Evolutionary conservation across 2,329 filamentous ascomycete genomes (phyloP).

Genomic region (Leptodontidium sp.): DNA sequence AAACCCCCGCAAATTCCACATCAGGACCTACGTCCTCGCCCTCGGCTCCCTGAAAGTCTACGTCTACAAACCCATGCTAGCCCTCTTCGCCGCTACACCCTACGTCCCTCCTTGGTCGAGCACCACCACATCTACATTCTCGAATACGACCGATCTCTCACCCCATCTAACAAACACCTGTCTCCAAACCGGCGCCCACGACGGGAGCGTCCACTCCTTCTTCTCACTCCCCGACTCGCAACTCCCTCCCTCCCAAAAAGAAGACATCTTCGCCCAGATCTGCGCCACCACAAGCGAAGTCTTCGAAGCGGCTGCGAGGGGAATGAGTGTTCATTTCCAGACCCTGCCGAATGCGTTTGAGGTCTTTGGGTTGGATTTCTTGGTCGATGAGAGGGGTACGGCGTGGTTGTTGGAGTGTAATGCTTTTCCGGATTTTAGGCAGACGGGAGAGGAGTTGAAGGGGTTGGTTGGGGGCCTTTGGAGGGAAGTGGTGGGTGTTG

Average conservation of each 20-base stretch:
- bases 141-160: conserved; percentile 63
- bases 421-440: conserved; percentile 93
- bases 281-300: conserved; percentile 75
- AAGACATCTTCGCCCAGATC: conserved; percentile 76
- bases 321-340: conserved; percentile 92
- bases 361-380: conserved; percentile 88
- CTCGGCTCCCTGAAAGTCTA: conserved; percentile 80
- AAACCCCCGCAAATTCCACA: conserved; percentile 86
- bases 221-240: conserved; percentile 63
- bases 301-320: conserved; percentile 86
- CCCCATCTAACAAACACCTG: conserved; percentile 96
- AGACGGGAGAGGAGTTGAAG: conserved; percentile 81
- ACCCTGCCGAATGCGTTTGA: conserved; percentile 89
- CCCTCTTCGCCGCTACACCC: conserved; percentile 81
- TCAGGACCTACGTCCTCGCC: conserved; percentile 89
- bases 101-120: conserved; percentile 71
- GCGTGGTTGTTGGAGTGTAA: conserved; percentile 91
- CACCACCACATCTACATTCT: conserved; percentile 40
- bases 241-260: conserved; percentile 49
- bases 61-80: conserved; percentile 91
- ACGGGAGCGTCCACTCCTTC: conserved; percentile 77
- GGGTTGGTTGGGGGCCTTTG: conserved; percentile 80
- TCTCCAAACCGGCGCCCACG: conserved; percentile 70
- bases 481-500: conserved; percentile 73
- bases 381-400: conserved; percentile 72